Evolutionary conservation across 169 alveolate species (phyloP).

Genomic region (Plasmodium ovale): DNA sequence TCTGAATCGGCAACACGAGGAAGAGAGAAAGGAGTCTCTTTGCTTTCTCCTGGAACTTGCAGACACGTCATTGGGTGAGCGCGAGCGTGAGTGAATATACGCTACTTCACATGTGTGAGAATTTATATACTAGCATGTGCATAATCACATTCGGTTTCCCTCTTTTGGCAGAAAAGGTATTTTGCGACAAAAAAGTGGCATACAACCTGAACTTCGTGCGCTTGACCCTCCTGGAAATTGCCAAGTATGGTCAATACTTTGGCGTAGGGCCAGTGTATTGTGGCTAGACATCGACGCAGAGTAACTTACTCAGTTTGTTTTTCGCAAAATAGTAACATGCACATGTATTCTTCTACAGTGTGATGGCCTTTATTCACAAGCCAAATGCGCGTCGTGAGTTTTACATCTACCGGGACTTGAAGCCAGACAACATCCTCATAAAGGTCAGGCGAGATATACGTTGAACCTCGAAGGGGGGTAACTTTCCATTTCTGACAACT

Average conservation of each 20-base stretch:
- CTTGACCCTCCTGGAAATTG: conserved; percentile 63
- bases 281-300: neutral
- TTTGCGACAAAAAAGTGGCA: conserved; percentile 15
- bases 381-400: conserved; percentile 22
- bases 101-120: neutral
- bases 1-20: conserved; percentile 34
- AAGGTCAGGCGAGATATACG: too few relatives aligned
- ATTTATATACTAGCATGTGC: too few relatives aligned
- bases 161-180: conserved; percentile 26
- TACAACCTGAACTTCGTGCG: conserved; percentile 49
- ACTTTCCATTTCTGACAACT: too few relatives aligned
- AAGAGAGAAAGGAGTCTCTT: conserved; percentile 51
- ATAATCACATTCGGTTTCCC: neutral
- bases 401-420: conserved; percentile 63
- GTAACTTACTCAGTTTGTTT: neutral
- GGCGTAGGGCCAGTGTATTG: too few relatives aligned
- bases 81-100: neutral
- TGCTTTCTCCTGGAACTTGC: conserved; percentile 59
- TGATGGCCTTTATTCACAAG: conserved; percentile 64
- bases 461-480: too few relatives aligned
- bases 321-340: too few relatives aligned
- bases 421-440: conserved; percentile 50
- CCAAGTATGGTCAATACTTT: conserved; percentile 15
- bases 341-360: neutral
- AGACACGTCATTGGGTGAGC: conserved; percentile 62